Percentiles rank a stretch among this genome's conserved stretches.
These are phyloP conservation scores for Cyberlindnera petersonii DNA, from an alignment of 805 yeast species.

Conservation along the genomic window DNA sequence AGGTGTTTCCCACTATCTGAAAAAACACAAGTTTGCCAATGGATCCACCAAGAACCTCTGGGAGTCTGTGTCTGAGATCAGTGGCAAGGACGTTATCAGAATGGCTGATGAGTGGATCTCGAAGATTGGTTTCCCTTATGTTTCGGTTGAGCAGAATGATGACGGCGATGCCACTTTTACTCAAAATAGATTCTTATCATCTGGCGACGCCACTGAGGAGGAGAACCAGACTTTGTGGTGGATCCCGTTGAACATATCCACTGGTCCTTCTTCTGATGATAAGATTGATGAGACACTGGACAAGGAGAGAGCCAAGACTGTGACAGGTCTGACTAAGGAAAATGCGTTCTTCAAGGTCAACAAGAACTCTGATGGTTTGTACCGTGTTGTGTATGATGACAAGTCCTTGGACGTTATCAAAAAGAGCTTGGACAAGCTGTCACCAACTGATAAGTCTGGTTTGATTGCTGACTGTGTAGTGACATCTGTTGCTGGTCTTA, in stretches of 20 bases:
- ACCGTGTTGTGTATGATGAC: slow-evolving; percentile 64
- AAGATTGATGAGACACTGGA: slow-evolving; percentile 57
- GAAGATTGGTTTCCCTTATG: slow-evolving; percentile 73
- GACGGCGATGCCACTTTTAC: slow-evolving; percentile 47
- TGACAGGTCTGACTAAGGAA: slow-evolving; percentile 36
- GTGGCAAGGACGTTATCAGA: slow-evolving; percentile 64
- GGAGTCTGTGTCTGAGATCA: slow-evolving; percentile 61
- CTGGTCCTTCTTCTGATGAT: slow-evolving; percentile 44
- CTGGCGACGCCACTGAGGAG: slow-evolving; percentile 69
- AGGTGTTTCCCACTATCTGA: slow-evolving; percentile 74
- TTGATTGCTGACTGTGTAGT: slow-evolving; percentile 69
- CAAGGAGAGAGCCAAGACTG: slow-evolving; percentile 43
- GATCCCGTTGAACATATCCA: slow-evolving; percentile 43
- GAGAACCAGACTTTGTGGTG: slow-evolving; percentile 68
- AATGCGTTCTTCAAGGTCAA: slow-evolving; percentile 60
- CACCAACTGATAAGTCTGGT: slow-evolving; percentile 72
- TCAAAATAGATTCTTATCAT: slow-evolving; percentile 68
- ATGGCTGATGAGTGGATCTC: slow-evolving; percentile 78
- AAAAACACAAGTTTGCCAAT: slow-evolving; percentile 71
- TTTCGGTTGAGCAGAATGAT: slow-evolving; percentile 51
- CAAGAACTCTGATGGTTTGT: slow-evolving; percentile 70
- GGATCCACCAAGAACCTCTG: slow-evolving; percentile 73
- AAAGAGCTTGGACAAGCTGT: slow-evolving; percentile 47
- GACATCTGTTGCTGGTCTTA: slow-evolving; percentile 64
- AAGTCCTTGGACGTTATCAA: slow-evolving; percentile 63